These are phyloP conservation scores for Verticillium dahliae DNA, from an alignment of 2,329 filamentous ascomycete species.

Conservation along the genomic window DNA sequence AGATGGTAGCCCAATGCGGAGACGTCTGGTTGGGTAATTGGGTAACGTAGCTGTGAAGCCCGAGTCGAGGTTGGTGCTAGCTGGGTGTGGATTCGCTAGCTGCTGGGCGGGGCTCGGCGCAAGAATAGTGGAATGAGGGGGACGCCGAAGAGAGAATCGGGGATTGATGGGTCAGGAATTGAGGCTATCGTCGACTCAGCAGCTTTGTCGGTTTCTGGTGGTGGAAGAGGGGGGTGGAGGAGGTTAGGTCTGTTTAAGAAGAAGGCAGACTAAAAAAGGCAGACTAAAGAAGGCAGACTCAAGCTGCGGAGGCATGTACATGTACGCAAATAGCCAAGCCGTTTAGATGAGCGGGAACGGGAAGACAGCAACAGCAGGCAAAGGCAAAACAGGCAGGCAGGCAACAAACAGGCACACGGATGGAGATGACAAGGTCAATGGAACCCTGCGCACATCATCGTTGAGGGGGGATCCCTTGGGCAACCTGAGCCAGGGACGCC, in stretches of 20 bases:
- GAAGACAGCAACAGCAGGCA: background rate
- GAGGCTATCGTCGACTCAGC: background rate
- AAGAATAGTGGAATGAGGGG: background rate
- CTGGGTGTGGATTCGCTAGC: background rate
- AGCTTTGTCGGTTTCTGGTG: background rate
- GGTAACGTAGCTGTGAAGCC: background rate
- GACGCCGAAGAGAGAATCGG: background rate
- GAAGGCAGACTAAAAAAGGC: too few relatives aligned
- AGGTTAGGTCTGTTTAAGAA: background rate
- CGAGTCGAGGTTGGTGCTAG: background rate
- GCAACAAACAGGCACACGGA: background rate
- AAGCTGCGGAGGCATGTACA: too few relatives aligned
- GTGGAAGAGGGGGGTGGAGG: background rate
- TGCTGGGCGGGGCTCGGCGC: background rate
- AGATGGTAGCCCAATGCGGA: background rate
- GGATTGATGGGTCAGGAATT: background rate
- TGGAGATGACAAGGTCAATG: background rate
- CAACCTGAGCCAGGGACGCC: too few relatives aligned
- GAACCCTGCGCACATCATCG: background rate
- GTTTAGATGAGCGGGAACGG: background rate
- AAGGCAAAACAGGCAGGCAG: background rate
- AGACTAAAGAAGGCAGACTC: too few relatives aligned
- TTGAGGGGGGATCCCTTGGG: background rate
- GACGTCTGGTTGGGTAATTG: background rate
- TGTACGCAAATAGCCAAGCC: background rate